Evolutionary conservation across 768 basidiomycete genomes (phyloP).

Genomic region (Dacryopinax primogenitus): DNA sequence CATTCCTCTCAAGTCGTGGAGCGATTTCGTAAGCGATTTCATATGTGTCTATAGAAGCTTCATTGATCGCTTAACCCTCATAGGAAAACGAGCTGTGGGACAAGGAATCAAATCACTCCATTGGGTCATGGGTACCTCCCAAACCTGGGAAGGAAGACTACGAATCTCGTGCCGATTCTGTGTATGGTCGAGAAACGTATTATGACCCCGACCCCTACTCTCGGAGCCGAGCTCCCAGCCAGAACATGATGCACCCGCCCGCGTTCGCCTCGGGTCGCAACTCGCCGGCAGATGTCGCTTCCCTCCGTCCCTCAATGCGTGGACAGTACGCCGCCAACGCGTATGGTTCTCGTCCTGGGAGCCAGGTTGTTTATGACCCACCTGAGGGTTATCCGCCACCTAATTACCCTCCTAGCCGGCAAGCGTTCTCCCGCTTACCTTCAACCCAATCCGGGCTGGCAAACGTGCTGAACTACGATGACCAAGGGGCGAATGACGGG

Average conservation of each 20-base stretch:
- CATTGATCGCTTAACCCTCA: no score
- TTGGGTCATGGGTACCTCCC: conserved; percentile 84
- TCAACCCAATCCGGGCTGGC: neutral
- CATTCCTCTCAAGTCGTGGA: conserved; percentile 95
- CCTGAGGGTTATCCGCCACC: neutral
- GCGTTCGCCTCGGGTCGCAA: conserved; percentile 48
- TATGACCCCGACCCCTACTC: conserved; percentile 47
- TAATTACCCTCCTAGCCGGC: conserved; percentile 6
- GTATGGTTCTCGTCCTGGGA: conserved; percentile 7
- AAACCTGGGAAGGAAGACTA: conserved; percentile 45
- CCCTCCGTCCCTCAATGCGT: conserved; percentile 13
- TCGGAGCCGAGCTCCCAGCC: conserved; percentile 63
- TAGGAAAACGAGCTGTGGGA: conserved; percentile 96
- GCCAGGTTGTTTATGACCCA: neutral
- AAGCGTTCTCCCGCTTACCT: neutral
- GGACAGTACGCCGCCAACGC: conserved; percentile 17
- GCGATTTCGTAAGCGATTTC: conserved; percentile 82
- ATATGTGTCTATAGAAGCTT: no score
- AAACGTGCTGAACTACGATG: neutral
- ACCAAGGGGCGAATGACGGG: conserved; percentile 16
- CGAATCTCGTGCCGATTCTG: conserved; percentile 62
- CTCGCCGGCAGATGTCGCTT: conserved; percentile 35
- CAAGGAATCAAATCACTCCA: conserved; percentile 90
- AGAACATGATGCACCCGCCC: conserved; percentile 25
- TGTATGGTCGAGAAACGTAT: conserved; percentile 78